Evolutionary conservation across 2,329 filamentous ascomycete species (phyloP).

Genomic region (Aspergillus neoniger): DNA sequence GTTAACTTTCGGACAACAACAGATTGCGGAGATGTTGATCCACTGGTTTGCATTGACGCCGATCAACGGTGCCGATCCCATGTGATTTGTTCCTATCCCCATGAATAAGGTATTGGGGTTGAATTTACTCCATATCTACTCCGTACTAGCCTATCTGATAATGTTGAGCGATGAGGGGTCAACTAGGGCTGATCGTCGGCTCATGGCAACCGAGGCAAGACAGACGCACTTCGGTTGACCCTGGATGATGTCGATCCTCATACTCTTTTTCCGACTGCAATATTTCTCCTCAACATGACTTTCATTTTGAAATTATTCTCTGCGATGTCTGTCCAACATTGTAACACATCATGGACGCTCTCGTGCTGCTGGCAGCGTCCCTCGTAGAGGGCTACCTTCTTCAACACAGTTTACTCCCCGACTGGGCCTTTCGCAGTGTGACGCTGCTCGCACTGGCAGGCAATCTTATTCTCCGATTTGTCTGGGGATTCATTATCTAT

Average conservation of each 20-base stretch:
- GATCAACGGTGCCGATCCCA: background rate
- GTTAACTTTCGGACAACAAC: background rate
- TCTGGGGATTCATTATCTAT: conserved; percentile 51
- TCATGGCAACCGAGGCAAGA: too few relatives aligned
- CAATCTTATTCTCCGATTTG: conserved; percentile 26
- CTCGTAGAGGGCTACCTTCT: conserved; percentile 33
- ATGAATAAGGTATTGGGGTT: too few relatives aligned
- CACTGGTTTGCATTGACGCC: background rate
- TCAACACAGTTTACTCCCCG: conserved; percentile 28
- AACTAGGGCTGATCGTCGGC: too few relatives aligned
- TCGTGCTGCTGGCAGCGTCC: conserved; percentile 18
- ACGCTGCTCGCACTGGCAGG: conserved; percentile 24
- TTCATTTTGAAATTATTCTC: background rate
- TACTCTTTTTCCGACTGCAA: too few relatives aligned
- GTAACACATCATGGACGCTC: background rate
- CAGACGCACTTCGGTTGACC: background rate
- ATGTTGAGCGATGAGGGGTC: too few relatives aligned
- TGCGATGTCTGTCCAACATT: background rate
- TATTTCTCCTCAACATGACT: background rate
- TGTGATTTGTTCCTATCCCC: background rate
- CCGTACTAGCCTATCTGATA: too few relatives aligned
- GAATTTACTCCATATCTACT: too few relatives aligned
- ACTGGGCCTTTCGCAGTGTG: conserved; percentile 28
- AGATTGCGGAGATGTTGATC: conserved; percentile 1
- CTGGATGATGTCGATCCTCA: background rate